Evolutionary conservation across 345 rosid genomes (phyloP), one percentile per base, ranked within the genome.

Genomic region (Linum tenue): DNA sequence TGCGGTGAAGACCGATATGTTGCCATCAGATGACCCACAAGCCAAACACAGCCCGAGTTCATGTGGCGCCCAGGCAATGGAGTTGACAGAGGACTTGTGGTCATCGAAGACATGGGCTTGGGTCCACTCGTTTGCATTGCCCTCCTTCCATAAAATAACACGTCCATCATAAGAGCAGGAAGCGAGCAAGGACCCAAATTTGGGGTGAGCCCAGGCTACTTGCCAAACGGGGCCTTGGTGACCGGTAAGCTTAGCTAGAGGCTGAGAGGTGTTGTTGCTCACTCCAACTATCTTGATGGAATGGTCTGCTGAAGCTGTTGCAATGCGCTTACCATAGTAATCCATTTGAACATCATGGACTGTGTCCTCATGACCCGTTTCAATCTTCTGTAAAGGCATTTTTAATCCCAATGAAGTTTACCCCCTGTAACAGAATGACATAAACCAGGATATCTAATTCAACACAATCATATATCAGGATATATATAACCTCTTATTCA

Each of bases 261-360:
- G 62, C 31, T 74, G 76, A 22, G 81, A 74, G 5, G 69, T 63
- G 51, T 76, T 74, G 67, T 51, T 78, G 60, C 74, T 37, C 60
- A 75, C 78, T n/a, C 78, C 81, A 38, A 75, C 66, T 37, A 78
- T 64, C 63, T 69, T 72, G 36, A 78, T 64, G 1, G 78, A 64
- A 36, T 71, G 73, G 58, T 78, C 81, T 0, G 78, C 72, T 0
- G 76, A 78, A 0, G 78, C 76, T 0, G 74, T 75, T 3, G 76
- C 78, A 51, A 78, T 41, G 17, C 76, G 70, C 71, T 78, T 78
- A 15, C 81, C 81, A 39, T 69, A 78, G 68, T 68, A 78, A 59
- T 78, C 81, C 81, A 78, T 78, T 3, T 70, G 71, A 59, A 78
- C 73, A 37, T 74, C 81, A 48, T 74, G 81, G 59, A 78, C 73